Evolutionary conservation across 1,139 yeast species (phyloP).

Genomic region (Diutina rugosa): DNA sequence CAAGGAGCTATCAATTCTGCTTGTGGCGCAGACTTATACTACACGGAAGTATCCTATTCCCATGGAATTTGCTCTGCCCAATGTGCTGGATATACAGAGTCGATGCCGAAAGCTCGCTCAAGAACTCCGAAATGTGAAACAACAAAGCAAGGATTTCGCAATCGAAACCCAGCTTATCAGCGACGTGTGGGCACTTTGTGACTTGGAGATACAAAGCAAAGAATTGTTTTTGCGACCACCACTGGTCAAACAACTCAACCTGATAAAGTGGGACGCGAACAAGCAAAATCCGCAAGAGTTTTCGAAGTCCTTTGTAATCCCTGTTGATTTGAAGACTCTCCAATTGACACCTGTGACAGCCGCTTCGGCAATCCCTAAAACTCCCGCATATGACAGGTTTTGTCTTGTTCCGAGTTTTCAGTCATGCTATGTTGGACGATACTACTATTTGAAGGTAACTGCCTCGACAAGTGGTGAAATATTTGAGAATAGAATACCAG

Average conservation of each 20-base stretch:
- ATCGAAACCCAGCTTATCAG: not conserved
- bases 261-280: not conserved
- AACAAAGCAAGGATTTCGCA: not conserved
- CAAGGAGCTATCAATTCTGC: not conserved
- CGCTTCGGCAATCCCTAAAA: not conserved
- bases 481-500: not conserved
- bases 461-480: not conserved
- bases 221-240: not conserved
- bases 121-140: not conserved
- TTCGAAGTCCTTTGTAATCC: not conserved
- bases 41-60: not conserved
- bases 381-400: not conserved
- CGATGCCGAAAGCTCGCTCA: not conserved
- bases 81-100: not conserved
- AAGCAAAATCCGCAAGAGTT: not conserved
- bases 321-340: not conserved
- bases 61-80: not conserved
- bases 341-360: not conserved
- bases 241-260: not conserved
- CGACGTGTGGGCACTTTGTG: conserved; percentile 1
- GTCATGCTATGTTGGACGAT: conserved; percentile 15
- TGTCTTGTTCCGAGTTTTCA: conserved; percentile 16
- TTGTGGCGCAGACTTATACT: not conserved
- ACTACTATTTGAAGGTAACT: conserved; percentile 11
- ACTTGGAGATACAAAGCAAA: not conserved